These are phyloP conservation scores for Deuterostichococcus epilithicus DNA, from an alignment of 139 green algal species.

Conservation along the genomic window DNA sequence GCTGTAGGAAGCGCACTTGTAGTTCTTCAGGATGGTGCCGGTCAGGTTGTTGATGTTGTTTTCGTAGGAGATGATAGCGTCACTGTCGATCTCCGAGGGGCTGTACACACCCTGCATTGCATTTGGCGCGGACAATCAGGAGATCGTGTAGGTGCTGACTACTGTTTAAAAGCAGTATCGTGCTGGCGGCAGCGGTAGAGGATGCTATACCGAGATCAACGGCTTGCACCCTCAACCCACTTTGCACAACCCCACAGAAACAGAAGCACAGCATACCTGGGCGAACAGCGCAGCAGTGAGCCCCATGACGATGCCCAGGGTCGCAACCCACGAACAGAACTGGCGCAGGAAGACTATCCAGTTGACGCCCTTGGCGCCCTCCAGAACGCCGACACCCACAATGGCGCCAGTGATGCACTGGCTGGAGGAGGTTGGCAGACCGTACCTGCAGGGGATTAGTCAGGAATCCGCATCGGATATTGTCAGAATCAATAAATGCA, in stretches of 20 bases:
- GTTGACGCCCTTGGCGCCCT: conserved; percentile 48
- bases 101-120: conserved; percentile 16
- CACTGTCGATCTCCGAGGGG: background rate
- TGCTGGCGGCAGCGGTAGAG: background rate
- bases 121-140: background rate
- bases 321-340: conserved; percentile 36
- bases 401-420: conserved; percentile 47
- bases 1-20: too few relatives aligned
- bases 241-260: background rate
- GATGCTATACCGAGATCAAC: background rate
- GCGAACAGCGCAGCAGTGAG: conserved; percentile 40
- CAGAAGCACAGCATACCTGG: conserved; percentile 12
- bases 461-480: too few relatives aligned
- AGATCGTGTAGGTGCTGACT: background rate
- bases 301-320: conserved; percentile 33
- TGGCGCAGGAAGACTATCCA: conserved; percentile 38
- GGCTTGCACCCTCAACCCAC: background rate
- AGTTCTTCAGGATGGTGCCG: conserved; percentile 5
- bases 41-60: conserved; percentile 2
- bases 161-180: background rate
- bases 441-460: conserved; percentile 5
- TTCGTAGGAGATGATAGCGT: background rate
- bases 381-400: conserved; percentile 40
- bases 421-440: conserved; percentile 28
- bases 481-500: background rate